Conservation (phyloP, 2,329 filamentous ascomycete species). For the Cercospora sp. region DNA sequence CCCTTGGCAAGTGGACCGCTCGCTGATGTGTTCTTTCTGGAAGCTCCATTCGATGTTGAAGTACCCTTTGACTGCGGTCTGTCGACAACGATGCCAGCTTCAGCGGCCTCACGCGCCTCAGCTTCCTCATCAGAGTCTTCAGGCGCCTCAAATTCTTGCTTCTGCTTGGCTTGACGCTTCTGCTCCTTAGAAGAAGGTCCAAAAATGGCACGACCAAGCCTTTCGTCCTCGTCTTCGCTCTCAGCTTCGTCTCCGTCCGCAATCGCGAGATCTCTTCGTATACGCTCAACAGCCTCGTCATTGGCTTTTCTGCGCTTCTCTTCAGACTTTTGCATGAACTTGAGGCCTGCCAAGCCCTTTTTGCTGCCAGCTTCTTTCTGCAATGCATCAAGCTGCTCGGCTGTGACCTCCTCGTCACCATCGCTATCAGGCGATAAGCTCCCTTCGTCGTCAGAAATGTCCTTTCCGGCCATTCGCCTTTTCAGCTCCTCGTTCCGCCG, state of each 20-base stretch:
- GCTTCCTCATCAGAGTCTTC: constrained; percentile 50
- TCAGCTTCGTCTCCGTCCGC: constrained; percentile 61
- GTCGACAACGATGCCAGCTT: constrained; percentile 42
- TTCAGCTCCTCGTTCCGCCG: constrained; percentile 79
- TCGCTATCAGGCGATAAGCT: constrained; percentile 54
- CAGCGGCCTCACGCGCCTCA: constrained; percentile 29
- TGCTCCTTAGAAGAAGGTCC: constrained; percentile 51
- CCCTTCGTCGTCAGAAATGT: constrained; percentile 51
- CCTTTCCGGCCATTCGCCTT: constrained; percentile 73
- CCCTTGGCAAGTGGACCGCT: constrained; percentile 31
- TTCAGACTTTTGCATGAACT: constrained; percentile 92
- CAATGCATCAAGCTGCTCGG: constrained; percentile 45
- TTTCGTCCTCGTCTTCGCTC: constrained; percentile 52
- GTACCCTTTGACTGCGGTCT: constrained; percentile 26
- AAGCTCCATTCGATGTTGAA: constrained; percentile 22
- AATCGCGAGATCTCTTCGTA: constrained; percentile 68
- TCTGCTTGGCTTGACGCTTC: constrained; percentile 39
- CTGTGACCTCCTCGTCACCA: constrained; percentile 60
- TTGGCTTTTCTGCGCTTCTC: constrained; percentile 75
- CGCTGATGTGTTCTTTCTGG: constrained; percentile 33
- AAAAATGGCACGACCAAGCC: constrained; percentile 70
- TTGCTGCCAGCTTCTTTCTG: constrained; percentile 46
- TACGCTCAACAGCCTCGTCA: constrained; percentile 60
- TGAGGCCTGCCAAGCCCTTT: constrained; percentile 72
- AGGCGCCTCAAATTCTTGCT: constrained; percentile 64